Conservation (phyloP, 108 stramenopile species). For the Tribonema minus region DNA sequence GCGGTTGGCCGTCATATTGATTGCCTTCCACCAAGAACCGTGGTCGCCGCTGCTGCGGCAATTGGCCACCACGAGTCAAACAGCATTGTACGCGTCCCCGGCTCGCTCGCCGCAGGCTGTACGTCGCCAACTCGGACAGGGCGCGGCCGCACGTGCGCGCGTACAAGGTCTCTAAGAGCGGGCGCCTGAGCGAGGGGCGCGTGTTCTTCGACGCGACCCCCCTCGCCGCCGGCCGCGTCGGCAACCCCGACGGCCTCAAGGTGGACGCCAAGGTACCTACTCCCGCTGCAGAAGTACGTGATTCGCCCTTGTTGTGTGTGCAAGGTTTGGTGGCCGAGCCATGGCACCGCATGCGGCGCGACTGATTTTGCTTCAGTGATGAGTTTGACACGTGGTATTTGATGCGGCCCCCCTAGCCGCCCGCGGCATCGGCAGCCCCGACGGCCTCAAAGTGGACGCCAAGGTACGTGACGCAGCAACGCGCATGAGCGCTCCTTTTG, state of each 20-base stretch:
- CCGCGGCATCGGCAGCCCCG: constrained; percentile 21
- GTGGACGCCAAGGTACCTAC: constrained; percentile 33
- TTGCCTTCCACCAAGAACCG: too few relatives aligned
- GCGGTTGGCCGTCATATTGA: too few relatives aligned
- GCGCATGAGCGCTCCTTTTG: too few relatives aligned
- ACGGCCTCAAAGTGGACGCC: constrained; percentile 51
- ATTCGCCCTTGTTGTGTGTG: too few relatives aligned
- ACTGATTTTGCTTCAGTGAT: too few relatives aligned
- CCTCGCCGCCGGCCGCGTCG: constrained; percentile 1
- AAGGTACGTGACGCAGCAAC: too few relatives aligned
- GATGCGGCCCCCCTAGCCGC: constrained; percentile 10
- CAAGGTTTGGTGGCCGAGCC: too few relatives aligned
- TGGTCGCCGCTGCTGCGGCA: too few relatives aligned
- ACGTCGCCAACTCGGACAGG: constrained; percentile 40
- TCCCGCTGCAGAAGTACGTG: too few relatives aligned
- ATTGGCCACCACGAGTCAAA: too few relatives aligned
- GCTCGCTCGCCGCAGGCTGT: constrained; percentile 39
- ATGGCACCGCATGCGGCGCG: too few relatives aligned
- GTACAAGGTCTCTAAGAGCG: constrained; percentile 40
- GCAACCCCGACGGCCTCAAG: constrained; percentile 47
- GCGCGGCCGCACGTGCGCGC: constrained; percentile 24
- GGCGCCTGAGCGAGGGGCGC: constrained; percentile 12
- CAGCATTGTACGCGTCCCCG: too few relatives aligned
- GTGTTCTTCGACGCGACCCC: constrained; percentile 15
- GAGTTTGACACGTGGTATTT: neutral